A percentile compares a stretch with the other conserved stretches of the same genome.
Conservation (phyloP, 2,329 filamentous ascomycete species). For the Lachnellula suecica region DNA sequence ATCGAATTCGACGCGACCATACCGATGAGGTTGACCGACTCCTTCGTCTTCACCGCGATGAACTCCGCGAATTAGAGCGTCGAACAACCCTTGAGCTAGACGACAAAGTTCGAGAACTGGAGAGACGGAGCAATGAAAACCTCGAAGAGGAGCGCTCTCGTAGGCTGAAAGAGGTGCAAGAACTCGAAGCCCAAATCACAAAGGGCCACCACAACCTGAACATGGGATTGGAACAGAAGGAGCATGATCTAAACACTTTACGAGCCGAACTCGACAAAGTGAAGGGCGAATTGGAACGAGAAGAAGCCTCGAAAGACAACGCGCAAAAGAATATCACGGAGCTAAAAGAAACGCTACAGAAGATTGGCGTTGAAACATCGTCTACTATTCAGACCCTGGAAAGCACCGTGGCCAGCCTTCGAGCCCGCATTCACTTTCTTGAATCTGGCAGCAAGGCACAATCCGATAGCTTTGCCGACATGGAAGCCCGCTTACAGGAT, state of each 20-base stretch:
- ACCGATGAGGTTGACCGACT: slow-evolving; percentile 57
- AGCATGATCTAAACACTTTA: slow-evolving; percentile 52
- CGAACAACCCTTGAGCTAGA: slow-evolving; percentile 51
- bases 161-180: slow-evolving; percentile 61
- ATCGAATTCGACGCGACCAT: slow-evolving; percentile 50
- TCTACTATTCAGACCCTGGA: slow-evolving; percentile 68
- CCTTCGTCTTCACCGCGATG: slow-evolving; percentile 63
- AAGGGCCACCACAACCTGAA: slow-evolving; percentile 42
- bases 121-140: slow-evolving; percentile 41
- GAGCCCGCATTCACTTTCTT: slow-evolving; percentile 82
- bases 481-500: slow-evolving; percentile 78
- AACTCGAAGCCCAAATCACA: slow-evolving; percentile 54
- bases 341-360: slow-evolving; percentile 34
- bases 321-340: slow-evolving; percentile 49
- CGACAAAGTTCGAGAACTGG: slow-evolving; percentile 30
- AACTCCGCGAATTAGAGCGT: slow-evolving; percentile 63
- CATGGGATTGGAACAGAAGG: slow-evolving; percentile 40
- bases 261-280: slow-evolving; percentile 46
- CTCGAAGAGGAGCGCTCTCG: slow-evolving; percentile 63
- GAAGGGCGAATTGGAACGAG: slow-evolving; percentile 54
- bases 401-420: slow-evolving; percentile 70
- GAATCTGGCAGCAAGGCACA: slow-evolving; percentile 89
- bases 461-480: slow-evolving; percentile 78
- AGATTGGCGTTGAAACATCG: slow-evolving; percentile 56
- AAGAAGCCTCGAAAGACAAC: slow-evolving; percentile 49